A percentile compares a stretch with the other conserved stretches of the same genome.
phyloP scores from a whole-genome alignment of 108 stramenopile species.

The Cylindrotheca closterium region DNA sequence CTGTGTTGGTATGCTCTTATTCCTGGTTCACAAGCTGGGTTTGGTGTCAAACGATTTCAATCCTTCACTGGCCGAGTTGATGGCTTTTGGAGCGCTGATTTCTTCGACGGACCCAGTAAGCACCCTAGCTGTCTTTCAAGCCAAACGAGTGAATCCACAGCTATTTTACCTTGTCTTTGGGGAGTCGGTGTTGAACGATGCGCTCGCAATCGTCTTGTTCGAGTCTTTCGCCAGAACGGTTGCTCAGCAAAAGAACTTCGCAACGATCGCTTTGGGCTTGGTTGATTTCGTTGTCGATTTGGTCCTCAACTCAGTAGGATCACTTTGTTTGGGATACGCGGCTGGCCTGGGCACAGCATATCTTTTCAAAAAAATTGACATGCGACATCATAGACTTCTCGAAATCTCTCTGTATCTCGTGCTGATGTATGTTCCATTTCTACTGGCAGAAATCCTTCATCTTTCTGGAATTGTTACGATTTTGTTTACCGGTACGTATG shows the following conservation, averaged over 20 bases:
- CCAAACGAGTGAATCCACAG: conserved; percentile 75
- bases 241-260: conserved; percentile 27
- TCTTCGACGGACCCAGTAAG: conserved; percentile 88
- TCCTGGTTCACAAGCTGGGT: conserved; percentile 27
- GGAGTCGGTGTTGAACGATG: conserved; percentile 87
- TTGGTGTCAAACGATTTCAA: conserved; percentile 30
- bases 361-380: conserved; percentile 69
- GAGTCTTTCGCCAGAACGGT: conserved; percentile 64
- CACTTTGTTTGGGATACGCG: conserved; percentile 50
- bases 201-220: conserved; percentile 80
- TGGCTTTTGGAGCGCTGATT: conserved; percentile 81
- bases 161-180: conserved; percentile 90
- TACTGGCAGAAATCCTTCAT: conserved; percentile 67
- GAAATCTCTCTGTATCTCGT: conserved; percentile 63
- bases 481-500: conserved; percentile 60
- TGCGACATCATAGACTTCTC: conserved; percentile 44
- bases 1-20: conserved; percentile 51
- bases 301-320: conserved; percentile 56
- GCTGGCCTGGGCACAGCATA: conserved; percentile 47
- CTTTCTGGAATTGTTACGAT: conserved; percentile 87
- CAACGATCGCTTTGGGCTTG: conserved; percentile 32
- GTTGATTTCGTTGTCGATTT: conserved; percentile 56
- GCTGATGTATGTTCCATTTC: conserved; percentile 74
- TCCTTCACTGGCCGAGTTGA: conserved; percentile 56
- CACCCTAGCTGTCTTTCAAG: conserved; percentile 80